Percentiles rank a stretch among this genome's conserved stretches.
Evolutionary conservation across 2,329 filamentous ascomycete species (phyloP).

Genomic region (Colletotrichum viniferum): DNA sequence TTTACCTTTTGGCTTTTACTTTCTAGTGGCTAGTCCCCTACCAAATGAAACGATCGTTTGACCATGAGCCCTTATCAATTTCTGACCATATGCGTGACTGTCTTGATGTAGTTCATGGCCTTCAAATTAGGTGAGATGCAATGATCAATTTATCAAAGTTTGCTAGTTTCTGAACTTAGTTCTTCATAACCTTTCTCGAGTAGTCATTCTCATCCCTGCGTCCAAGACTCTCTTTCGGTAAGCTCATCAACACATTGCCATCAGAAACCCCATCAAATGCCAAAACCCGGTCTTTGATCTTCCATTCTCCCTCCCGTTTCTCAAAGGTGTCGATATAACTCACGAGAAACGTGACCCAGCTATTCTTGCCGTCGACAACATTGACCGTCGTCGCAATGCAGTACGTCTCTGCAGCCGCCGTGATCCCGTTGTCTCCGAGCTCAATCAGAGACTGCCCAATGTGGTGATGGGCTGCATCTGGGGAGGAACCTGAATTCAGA

Average conservation of each 20-base stretch:
- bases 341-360: neutral
- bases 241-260: neutral
- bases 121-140: fast-evolving
- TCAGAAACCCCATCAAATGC: neutral
- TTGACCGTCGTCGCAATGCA: neutral
- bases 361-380: neutral
- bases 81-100: neutral
- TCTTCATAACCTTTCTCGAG: neutral
- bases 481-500: fast-evolving
- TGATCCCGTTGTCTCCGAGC: neutral
- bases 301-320: neutral
- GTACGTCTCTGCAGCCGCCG: neutral
- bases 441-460: neutral
- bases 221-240: neutral
- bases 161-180: neutral
- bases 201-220: neutral
- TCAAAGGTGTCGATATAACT: neutral
- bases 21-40: neutral
- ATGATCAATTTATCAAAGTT: neutral
- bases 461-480: neutral
- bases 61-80: neutral
- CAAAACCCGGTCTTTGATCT: neutral
- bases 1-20: neutral
- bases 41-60: neutral
- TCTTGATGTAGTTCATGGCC: neutral